Evolutionary conservation across 106 monocot species (phyloP), one percentile per base, ranked within the genome.

Genomic region (Dioscorea zingiberensis): DNA sequence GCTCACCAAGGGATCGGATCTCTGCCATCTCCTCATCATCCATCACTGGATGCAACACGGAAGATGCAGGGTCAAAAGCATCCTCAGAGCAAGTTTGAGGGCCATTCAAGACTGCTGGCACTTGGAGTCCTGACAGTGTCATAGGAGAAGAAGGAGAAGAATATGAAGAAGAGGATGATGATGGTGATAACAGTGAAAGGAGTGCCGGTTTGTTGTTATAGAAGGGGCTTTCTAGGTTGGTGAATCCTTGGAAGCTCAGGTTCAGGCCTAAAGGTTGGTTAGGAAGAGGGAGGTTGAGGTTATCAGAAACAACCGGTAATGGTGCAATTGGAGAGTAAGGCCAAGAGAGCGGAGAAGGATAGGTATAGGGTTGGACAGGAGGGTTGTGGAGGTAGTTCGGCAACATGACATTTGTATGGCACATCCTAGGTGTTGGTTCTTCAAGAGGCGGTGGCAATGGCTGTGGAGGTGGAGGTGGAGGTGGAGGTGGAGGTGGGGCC

Each of bases 21-120:
- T 82, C 87, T 7, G 74, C 87, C 77, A 94, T 94, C 78, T 85
- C 87, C 54, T 81, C 70, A 14, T 83, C 94, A 30, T 78, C 91
- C 80, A 91, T 77, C 21, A 64, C 78, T 0, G 58, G 87, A 74
- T 90, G 94, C 77, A 87, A 51, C 11, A 53, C 48, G 5, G 30
- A 55, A 9, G 22, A 27, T n/a, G 17, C 13, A 3, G 69, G 49
- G 26, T 64, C 46, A 1, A 48, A 30, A 26, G 38, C 59, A 15
- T 22, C 59, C 54, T 47, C 48, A 25, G 61, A 24, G 5, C 9
- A 44, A 1, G 4, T 17, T 17, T 24, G 49, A 23, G 71, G 53
- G 13, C 30, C 21, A 26, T 62, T n/a, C 4, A 25, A 66, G 16
- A 27, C 17, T 0, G 48, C 21, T 25, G 68, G 44, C 13, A 27